phyloP scores from a whole-genome alignment of 1,284 basidiomycete genomes.

The Heliocybe sulcata region DNA sequence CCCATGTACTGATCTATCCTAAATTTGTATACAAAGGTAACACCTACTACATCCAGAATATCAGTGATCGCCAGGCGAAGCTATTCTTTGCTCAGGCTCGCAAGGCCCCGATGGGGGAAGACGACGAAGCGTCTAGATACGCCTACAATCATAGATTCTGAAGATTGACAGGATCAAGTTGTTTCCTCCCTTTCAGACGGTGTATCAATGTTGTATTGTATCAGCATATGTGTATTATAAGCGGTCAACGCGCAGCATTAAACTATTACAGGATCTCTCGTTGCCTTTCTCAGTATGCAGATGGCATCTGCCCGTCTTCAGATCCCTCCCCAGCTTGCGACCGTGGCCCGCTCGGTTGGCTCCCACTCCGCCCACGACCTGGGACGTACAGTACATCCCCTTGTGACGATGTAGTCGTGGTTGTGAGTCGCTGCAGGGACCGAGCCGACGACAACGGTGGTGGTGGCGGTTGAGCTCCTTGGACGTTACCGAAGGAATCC shows the following conservation, averaged over 20 bases:
- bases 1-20: neutral
- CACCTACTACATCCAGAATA: conserved; percentile 85
- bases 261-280: too few relatives aligned
- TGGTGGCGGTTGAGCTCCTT: neutral
- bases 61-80: conserved; percentile 71
- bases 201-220: too few relatives aligned
- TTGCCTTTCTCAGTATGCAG: neutral
- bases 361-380: neutral
- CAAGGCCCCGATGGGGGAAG: conserved; percentile 45
- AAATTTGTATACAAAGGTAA: conserved; percentile 54
- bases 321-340: neutral
- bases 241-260: too few relatives aligned
- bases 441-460: neutral
- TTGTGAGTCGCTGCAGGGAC: neutral
- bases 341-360: neutral
- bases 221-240: too few relatives aligned
- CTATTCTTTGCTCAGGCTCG: conserved; percentile 94
- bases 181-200: too few relatives aligned
- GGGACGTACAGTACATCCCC: neutral
- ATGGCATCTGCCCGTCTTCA: neutral
- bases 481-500: neutral
- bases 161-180: too few relatives aligned
- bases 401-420: neutral
- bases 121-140: conserved; percentile 14
- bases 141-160: too few relatives aligned